Conservation (phyloP, 2,329 filamentous ascomycete genomes). For the Colletotrichum limetticola region DNA sequence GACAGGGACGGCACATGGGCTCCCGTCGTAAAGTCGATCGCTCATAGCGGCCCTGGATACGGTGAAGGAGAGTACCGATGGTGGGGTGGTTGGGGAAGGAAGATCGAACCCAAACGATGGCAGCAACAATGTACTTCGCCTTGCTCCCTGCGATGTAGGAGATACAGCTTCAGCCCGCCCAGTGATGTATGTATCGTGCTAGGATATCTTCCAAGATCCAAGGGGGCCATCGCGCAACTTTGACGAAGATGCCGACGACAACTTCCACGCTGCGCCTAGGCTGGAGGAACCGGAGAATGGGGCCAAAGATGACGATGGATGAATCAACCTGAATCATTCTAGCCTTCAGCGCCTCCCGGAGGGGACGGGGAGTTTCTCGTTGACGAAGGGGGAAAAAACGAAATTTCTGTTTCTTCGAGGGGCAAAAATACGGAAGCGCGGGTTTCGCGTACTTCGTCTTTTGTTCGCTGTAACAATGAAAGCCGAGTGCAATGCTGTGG, state of each 20-base stretch:
- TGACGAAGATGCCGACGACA: conserved; percentile 23
- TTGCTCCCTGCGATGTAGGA: background rate
- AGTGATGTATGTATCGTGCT: background rate
- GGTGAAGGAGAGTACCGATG: conserved; percentile 5
- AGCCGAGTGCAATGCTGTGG: conserved; percentile 20
- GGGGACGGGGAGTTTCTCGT: background rate
- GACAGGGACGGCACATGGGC: conserved; percentile 33
- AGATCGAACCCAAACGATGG: background rate
- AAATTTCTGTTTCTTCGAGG: background rate
- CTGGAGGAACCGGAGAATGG: background rate
- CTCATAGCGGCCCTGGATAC: conserved; percentile 28
- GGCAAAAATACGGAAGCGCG: background rate
- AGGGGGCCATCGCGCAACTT: background rate
- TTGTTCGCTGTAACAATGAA: background rate
- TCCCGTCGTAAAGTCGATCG: conserved; percentile 20
- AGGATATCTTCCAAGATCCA: conserved; percentile 6
- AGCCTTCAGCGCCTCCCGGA: background rate
- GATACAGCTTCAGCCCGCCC: conserved; percentile 14
- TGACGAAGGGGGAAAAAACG: background rate
- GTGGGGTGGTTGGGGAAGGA: background rate
- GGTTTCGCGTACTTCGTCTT: background rate
- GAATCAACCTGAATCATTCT: conserved; percentile 25
- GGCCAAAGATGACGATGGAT: conserved; percentile 17
- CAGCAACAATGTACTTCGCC: background rate
- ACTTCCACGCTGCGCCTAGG: conserved; percentile 19